phyloP scores from a whole-genome alignment of 768 basidiomycete genomes.

The Mrakia blollopis region DNA sequence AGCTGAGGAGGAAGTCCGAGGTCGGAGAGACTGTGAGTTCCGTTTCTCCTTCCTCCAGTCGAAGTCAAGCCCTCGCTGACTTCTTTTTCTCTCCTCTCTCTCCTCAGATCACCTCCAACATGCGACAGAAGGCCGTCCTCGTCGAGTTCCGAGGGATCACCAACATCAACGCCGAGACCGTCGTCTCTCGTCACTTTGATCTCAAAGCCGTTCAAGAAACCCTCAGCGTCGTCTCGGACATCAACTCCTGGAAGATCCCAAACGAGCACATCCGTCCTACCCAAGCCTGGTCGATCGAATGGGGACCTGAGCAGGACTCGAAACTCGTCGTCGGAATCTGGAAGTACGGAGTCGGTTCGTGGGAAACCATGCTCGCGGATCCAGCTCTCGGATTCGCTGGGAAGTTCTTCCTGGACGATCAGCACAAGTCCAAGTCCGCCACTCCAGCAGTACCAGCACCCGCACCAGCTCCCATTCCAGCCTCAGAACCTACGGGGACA shows the following conservation, averaged over 20 bases:
- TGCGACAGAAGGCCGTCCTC: conserved; percentile 95
- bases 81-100: neutral
- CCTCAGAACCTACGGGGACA: neutral
- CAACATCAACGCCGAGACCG: conserved; percentile 96
- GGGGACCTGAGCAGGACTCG: conserved; percentile 87
- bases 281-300: conserved; percentile 92
- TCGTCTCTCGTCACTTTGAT: conserved; percentile 81
- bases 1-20: conserved; percentile 67
- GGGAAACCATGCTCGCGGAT: conserved; percentile 86
- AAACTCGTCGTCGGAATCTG: conserved; percentile 92
- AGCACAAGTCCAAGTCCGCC: neutral
- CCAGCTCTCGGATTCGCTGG: conserved; percentile 70
- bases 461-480: neutral
- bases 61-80: neutral
- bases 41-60: too few species aligned
- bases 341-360: conserved; percentile 89
- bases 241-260: conserved; percentile 73
- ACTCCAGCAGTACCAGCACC: neutral
- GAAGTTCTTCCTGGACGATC: conserved; percentile 95
- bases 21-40: conserved; percentile 63
- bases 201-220: conserved; percentile 76
- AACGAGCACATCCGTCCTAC: conserved; percentile 90
- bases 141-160: conserved; percentile 82
- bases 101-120: conserved; percentile 68
- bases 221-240: conserved; percentile 1